Evolutionary conservation across 2,329 filamentous ascomycete species (phyloP), one percentile per base, ranked within the genome.

Genomic region (Plenodomus tracheiphilus): DNA sequence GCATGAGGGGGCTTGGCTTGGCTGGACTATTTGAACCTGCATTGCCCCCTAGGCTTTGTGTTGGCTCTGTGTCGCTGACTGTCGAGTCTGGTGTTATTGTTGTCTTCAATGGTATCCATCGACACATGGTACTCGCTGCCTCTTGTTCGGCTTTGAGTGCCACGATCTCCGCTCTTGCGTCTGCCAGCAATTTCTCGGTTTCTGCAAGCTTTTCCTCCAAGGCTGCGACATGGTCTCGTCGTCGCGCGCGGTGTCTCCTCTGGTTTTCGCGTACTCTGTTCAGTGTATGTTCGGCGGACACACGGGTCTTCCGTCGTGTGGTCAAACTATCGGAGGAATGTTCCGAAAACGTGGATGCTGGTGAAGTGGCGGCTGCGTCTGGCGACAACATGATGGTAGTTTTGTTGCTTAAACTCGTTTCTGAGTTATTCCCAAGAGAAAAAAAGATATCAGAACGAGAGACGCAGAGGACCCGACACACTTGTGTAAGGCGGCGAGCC

Each of bases 241-340:
- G 70, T 22, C 75, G 67, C 8, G 77, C 76, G 4, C 79, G 75
- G 55, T 81, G 78, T 19, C 78, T 74, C 34, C 79, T 75, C 58
- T 81, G 78, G 53, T 81, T 81, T 39, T 81, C 74, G n/a, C 78
- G 76, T 15, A 79, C 74, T 7, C 79, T 72, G 43, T 61, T 64
- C 18, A 75, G 53, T 0, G 72, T 68, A 54, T 74, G 69, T 39
- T 68, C 66, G 38, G 71, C 62, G 19, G 66, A 61, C 8, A 70
- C 68, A 20, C 63, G 61, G 19, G 50, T 41, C 46, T 51, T 60
- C 40, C 58, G 54, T 3, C 43, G 50, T 8, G 46, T 16, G n/a
- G 45, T n/a, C 17, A 43, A 37, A n/a, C 35, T 44, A 35, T 54
- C 51, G 15, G 53, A 46, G 11, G 53, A 43, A 28, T 48, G 51